A percentile compares a stretch with the other conserved stretches of the same genome.
phyloP scores from a whole-genome alignment of 352 stramenopile genomes.

The Elongisporangium undulatum region DNA sequence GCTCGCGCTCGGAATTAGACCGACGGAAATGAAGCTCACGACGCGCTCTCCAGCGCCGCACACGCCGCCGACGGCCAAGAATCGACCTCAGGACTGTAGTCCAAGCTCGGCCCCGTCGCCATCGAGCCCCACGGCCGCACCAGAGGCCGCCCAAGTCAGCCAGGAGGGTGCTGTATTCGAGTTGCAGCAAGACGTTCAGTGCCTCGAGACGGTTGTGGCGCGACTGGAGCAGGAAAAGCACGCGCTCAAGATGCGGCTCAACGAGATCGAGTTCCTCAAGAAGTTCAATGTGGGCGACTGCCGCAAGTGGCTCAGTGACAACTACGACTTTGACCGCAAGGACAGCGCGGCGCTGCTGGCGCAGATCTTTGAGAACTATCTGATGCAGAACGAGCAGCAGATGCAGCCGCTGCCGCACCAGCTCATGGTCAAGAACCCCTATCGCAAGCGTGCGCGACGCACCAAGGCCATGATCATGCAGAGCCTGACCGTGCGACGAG shows the following conservation, averaged over 20 bases:
- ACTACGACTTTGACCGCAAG: conserved; percentile 57
- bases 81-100: background rate
- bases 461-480: conserved; percentile 21
- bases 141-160: background rate
- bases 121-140: background rate
- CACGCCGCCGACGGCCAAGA: background rate
- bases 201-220: conserved; percentile 33
- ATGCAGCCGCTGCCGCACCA: conserved; percentile 44
- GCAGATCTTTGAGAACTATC: conserved; percentile 48
- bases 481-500: conserved; percentile 15
- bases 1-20: background rate
- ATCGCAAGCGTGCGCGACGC: conserved; percentile 19
- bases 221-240: conserved; percentile 40
- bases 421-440: conserved; percentile 49
- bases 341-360: conserved; percentile 40
- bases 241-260: conserved; percentile 41
- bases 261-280: conserved; percentile 31
- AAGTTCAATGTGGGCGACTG: conserved; percentile 36
- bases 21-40: conserved; percentile 8
- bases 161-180: conserved; percentile 6
- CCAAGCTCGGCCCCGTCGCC: background rate
- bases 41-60: background rate
- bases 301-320: conserved; percentile 43
- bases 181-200: conserved; percentile 35
- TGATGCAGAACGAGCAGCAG: conserved; percentile 34